These are phyloP conservation scores for Candida pini DNA, from an alignment of 805 yeast species.

Conservation along the genomic window DNA sequence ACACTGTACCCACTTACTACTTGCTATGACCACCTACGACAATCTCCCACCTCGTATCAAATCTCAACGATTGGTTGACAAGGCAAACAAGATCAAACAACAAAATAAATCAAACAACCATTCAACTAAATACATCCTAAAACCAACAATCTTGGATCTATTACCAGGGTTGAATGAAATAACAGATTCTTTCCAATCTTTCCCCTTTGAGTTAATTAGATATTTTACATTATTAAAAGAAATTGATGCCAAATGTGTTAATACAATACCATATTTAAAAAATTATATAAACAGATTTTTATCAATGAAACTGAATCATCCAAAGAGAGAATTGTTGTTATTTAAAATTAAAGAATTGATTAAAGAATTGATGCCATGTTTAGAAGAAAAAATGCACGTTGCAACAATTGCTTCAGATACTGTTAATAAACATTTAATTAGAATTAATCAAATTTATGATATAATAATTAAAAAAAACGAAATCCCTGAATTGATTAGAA, in stretches of 20 bases:
- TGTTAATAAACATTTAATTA: constrained; percentile 56
- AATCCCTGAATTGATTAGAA: constrained; percentile 71
- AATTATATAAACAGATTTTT: constrained; percentile 46
- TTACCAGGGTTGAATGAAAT: constrained; percentile 90
- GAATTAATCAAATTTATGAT: constrained; percentile 79
- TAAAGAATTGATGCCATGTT: constrained; percentile 77
- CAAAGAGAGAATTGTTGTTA: constrained; percentile 33
- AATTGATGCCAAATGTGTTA: constrained; percentile 89
- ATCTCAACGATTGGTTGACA: constrained; percentile 23
- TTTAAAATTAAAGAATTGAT: constrained; percentile 39
- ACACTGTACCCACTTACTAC: too few species aligned
- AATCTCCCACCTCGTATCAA: constrained; percentile 23
- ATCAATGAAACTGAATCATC: constrained; percentile 30
- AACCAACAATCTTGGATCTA: constrained; percentile 32
- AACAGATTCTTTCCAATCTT: constrained; percentile 83
- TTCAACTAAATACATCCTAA: constrained; percentile 13
- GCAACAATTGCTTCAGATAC: constrained; percentile 86
- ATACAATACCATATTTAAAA: constrained; percentile 63
- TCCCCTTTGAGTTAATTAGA: constrained; percentile 76
- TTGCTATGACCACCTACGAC: constrained; percentile 21
- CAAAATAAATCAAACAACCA: background rate
- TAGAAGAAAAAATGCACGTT: constrained; percentile 97
- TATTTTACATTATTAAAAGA: constrained; percentile 87
- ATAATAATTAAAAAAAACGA: constrained; percentile 69
- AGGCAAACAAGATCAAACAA: constrained; percentile 13